Percentiles rank a stretch among this genome's conserved stretches.
Conservation (phyloP, 2,329 filamentous ascomycete genomes). For the Fusarium globosum region DNA sequence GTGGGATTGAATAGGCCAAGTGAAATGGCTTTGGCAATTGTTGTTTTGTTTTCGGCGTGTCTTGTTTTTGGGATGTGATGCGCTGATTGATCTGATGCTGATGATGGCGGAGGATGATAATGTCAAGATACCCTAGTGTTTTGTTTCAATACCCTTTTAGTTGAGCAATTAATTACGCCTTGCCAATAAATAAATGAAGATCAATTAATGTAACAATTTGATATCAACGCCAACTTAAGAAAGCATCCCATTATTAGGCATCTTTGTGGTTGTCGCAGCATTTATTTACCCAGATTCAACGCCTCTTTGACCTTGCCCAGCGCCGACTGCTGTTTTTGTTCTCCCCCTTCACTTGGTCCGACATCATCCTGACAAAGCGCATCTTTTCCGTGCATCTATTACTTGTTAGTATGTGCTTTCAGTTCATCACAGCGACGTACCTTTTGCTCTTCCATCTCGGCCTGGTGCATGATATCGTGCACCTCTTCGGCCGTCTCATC, state of each 20-base stretch:
- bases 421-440: not conserved
- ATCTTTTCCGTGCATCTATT: constrained; percentile 41
- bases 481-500: constrained; percentile 48
- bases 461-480: constrained; percentile 51
- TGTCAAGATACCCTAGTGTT: constrained; percentile 41
- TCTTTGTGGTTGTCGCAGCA: not conserved
- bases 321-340: constrained; percentile 15
- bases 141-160: constrained; percentile 11
- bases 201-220: constrained; percentile 27
- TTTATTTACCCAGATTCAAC: constrained; percentile 41
- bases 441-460: constrained; percentile 50
- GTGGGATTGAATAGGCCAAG: constrained; percentile 3
- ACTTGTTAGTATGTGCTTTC: not conserved
- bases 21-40: constrained; percentile 14
- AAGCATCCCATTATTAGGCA: not conserved
- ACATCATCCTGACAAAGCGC: constrained; percentile 38
- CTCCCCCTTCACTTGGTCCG: constrained; percentile 14
- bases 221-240: constrained; percentile 5
- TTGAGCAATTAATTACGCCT: not conserved
- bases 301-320: constrained; percentile 46
- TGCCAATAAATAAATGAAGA: not conserved
- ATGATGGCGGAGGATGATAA: not conserved
- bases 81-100: not conserved
- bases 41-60: constrained; percentile 29
- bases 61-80: constrained; percentile 17